phyloP scores from a whole-genome alignment of 192 early-diverging fungal species.

The Linnemannia exigua region DNA sequence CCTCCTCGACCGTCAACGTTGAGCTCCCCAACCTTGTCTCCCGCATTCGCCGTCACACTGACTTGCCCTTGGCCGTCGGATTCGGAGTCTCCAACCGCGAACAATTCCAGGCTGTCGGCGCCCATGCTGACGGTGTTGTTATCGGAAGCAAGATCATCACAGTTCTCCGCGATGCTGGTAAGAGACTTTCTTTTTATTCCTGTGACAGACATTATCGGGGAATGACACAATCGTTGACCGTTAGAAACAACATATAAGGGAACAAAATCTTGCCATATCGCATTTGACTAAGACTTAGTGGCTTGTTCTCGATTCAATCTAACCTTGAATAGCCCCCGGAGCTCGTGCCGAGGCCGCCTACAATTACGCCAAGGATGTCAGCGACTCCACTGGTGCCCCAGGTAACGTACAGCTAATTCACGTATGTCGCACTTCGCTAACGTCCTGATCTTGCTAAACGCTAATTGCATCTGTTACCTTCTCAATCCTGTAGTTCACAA shows the following conservation, averaged over 20 bases:
- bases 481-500: slow-evolving; percentile 7
- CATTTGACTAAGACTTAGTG: neutral
- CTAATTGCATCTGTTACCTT: neutral
- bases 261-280: neutral
- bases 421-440: neutral
- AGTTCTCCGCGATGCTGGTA: slow-evolving; percentile 74
- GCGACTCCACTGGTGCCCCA: slow-evolving; percentile 50
- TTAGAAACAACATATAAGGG: neutral
- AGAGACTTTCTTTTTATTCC: neutral
- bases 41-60: slow-evolving; percentile 85
- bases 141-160: slow-evolving; percentile 95
- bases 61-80: slow-evolving; percentile 93
- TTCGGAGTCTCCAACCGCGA: slow-evolving; percentile 95
- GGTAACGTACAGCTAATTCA: slow-evolving; percentile 21
- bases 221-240: neutral
- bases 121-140: slow-evolving; percentile 94
- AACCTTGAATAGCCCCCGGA: slow-evolving; percentile 36
- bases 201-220: neutral
- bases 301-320: neutral
- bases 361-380: slow-evolving; percentile 63
- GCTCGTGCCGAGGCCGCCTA: slow-evolving; percentile 59
- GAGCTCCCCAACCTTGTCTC: slow-evolving; percentile 81
- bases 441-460: neutral
- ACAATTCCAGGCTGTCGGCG: slow-evolving; percentile 90
- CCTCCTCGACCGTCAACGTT: slow-evolving; percentile 71